phyloP scores from a whole-genome alignment of 352 stramenopile genomes.

The Globisporangium spinosum region DNA sequence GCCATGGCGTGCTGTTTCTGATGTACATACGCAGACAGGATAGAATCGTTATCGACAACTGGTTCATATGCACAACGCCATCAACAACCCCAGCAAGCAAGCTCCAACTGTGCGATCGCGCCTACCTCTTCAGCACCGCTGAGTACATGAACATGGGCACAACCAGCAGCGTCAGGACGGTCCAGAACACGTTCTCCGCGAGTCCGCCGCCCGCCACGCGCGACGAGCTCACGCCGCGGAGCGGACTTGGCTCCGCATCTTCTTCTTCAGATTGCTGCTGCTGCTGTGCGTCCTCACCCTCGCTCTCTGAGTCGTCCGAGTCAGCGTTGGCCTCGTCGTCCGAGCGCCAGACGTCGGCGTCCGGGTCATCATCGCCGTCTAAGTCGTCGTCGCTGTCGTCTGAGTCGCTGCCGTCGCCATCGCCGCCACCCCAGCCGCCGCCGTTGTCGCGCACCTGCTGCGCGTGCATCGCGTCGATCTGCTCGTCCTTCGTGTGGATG shows the following conservation, averaged over 20 bases:
- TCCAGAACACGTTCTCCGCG: conserved; percentile 60
- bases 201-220: conserved; percentile 29
- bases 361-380: conserved; percentile 23
- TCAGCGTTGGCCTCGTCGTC: conserved; percentile 18
- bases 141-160: conserved; percentile 50
- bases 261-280: conserved; percentile 15
- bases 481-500: conserved; percentile 79
- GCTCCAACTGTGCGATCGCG: background rate
- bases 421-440: conserved; percentile 25
- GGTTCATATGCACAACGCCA: too few species aligned
- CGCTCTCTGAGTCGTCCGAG: conserved; percentile 14
- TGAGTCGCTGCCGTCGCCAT: conserved; percentile 20
- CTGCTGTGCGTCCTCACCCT: conserved; percentile 6
- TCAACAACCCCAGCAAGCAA: background rate
- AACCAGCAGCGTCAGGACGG: conserved; percentile 31
- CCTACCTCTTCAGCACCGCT: conserved; percentile 20
- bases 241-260: conserved; percentile 13
- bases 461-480: conserved; percentile 72
- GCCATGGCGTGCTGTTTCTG: conserved; percentile 26
- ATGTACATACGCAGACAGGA: conserved; percentile 5
- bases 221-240: conserved; percentile 19
- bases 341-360: conserved; percentile 21
- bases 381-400: conserved; percentile 30
- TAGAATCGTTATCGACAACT: background rate
- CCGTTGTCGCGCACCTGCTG: conserved; percentile 40